Evolutionary conservation across 805 yeast species (phyloP).

Genomic region (Sugiyamaella qingdaonensis): DNA sequence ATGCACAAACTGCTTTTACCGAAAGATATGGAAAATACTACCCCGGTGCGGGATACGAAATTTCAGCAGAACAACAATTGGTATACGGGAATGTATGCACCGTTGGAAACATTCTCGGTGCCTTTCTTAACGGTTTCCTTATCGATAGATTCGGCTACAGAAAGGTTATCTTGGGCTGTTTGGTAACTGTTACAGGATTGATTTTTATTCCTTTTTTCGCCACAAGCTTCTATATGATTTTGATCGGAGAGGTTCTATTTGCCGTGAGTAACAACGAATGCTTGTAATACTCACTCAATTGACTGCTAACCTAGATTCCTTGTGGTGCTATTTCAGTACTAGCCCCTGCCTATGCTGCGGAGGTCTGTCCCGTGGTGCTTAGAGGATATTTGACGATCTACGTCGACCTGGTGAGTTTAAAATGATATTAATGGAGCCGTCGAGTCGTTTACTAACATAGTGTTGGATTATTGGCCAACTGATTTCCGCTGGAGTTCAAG

Average conservation of each 20-base stretch:
- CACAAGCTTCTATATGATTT: constrained; percentile 28
- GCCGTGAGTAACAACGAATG: no score
- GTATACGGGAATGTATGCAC: constrained; percentile 21
- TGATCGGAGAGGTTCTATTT: constrained; percentile 8
- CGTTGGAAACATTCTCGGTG: constrained; percentile 43
- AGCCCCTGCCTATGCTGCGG: constrained; percentile 49
- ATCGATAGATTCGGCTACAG: constrained; percentile 47
- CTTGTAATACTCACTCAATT: no score
- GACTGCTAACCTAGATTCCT: no score
- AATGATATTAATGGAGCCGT: no score
- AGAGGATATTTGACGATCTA: constrained; percentile 47
- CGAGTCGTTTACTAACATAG: constrained; percentile 46
- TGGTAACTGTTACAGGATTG: constrained; percentile 4
- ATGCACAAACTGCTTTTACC: constrained; percentile 42
- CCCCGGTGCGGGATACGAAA: constrained; percentile 31
- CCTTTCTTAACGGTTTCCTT: constrained; percentile 41
- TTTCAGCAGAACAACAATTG: constrained; percentile 31
- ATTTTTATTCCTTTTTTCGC: constrained; percentile 39
- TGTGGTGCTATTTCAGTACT: constrained; percentile 51
- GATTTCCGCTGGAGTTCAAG: constrained; percentile 47
- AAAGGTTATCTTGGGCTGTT: constrained; percentile 31
- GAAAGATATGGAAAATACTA: constrained; percentile 38
- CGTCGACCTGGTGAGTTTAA: constrained; percentile 39
- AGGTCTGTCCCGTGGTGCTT: constrained; percentile 47
- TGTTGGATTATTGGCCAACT: constrained; percentile 57